Base-by-base conservation (phyloP, 1,284 basidiomycete species). In the Ustanciosporium gigantosporum region DNA sequence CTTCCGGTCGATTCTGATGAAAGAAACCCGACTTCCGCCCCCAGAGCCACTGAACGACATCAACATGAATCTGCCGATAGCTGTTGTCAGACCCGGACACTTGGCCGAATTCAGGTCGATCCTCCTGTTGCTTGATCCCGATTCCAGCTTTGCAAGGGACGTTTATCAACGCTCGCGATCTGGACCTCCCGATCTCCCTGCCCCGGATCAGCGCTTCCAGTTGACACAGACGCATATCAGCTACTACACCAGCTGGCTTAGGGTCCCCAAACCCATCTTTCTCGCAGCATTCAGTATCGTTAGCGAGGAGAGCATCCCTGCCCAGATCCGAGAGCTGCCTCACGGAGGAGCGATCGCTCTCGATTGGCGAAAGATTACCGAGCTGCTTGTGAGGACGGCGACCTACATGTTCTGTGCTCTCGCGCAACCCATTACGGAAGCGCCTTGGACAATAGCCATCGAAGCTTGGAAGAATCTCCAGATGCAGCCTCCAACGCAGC, bases 221-320 rank as follows among this genome's bases (percentile, higher is more conserved):
- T 41, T 65, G n/a, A 65, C 60, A 2, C 29, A 50, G 27, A 59
- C 46, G 29, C 60, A 65, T 36, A 46, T 59, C 49, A 31, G 55
- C 25, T 65, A 65, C 46, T 65, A 59, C 41, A 42, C 48, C 46
- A 40, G 45, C 32, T 20, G 41, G 5, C 55, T 65, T 17, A 16
- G 25, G 25, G 43, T 46, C 17, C 60, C 60, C 8, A 41, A 45
- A 0, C 25, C 23, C 2, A 36, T 65, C 14, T 65, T 65, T 24
- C 40, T 49, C 2, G 46, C 53, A 2, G 40, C 60, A 1, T 65
- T 65, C 44, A 65, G 31, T 38, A 34, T 55, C 25, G 38, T 65
- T 16, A 7, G 42, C 1, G 60, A 65, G 16, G 50, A 58, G 19
- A 35, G 17, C 6, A 46, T 65, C 9, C 60, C 60, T 4, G 16